A percentile compares a stretch with the other conserved stretches of the same genome.
These are phyloP conservation scores for Wakefieldia striispora DNA, from an alignment of 768 basidiomycete genomes.

Conservation along the genomic window DNA sequence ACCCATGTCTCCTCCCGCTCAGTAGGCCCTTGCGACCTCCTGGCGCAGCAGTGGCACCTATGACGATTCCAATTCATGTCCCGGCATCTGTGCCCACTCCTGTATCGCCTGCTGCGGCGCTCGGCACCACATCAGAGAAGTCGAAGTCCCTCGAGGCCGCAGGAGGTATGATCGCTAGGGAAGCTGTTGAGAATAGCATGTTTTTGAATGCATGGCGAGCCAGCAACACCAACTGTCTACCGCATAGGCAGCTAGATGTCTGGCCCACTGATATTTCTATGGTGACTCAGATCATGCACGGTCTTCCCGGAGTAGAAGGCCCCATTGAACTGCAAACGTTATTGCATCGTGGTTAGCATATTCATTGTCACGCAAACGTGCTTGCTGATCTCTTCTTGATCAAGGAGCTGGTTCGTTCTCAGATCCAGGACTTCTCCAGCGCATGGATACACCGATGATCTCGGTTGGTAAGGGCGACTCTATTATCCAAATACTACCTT, in stretches of 20 bases:
- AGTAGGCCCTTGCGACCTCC: constrained; percentile 61
- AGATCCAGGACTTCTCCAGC: constrained; percentile 21
- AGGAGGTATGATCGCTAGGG: constrained; percentile 58
- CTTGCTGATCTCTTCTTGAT: not conserved
- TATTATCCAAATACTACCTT: constrained; percentile 64
- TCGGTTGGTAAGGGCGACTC: constrained; percentile 66
- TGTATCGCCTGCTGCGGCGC: constrained; percentile 73
- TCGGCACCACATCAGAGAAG: constrained; percentile 64
- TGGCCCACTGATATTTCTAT: constrained; percentile 60
- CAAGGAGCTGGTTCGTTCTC: constrained; percentile 2
- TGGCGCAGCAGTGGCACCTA: constrained; percentile 48
- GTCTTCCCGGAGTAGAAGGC: constrained; percentile 37
- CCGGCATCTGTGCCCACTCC: constrained; percentile 73
- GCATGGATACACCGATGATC: constrained; percentile 55
- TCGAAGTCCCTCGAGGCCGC: constrained; percentile 66
- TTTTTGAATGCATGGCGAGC: constrained; percentile 70
- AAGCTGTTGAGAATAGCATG: constrained; percentile 69
- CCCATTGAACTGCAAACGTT: constrained; percentile 44
- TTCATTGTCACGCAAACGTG: not conserved
- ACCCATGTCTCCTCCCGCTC: constrained; percentile 58
- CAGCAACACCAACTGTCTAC: constrained; percentile 24
- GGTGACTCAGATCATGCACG: constrained; percentile 37
- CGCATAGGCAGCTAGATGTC: constrained; percentile 33
- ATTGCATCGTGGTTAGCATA: constrained; percentile 38
- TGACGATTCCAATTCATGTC: constrained; percentile 39